phyloP scores from a whole-genome alignment of 306 rosid species.

The Quercus mongolica region DNA sequence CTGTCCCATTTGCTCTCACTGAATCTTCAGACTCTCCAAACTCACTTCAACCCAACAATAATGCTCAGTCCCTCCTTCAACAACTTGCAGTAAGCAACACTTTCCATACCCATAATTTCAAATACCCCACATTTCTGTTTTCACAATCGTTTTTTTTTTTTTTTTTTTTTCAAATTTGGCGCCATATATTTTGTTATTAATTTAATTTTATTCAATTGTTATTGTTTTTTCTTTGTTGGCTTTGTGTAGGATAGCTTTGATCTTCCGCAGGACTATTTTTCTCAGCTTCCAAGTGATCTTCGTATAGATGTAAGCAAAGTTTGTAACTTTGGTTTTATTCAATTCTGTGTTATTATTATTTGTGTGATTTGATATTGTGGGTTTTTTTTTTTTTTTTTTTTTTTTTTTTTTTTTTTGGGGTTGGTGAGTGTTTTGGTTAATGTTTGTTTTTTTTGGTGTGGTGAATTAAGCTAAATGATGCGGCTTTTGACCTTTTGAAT shows the following conservation, averaged over 20 bases:
- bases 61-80: conserved; percentile 49
- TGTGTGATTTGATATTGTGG: background rate
- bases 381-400: no score
- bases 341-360: background rate
- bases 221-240: background rate
- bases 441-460: conserved; percentile 18
- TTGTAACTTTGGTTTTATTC: background rate
- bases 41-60: conserved; percentile 51
- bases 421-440: background rate
- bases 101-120: background rate
- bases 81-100: conserved; percentile 51
- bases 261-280: conserved; percentile 79
- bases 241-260: conserved; percentile 65
- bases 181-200: background rate
- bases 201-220: background rate
- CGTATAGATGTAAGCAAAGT: conserved; percentile 68
- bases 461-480: conserved; percentile 71
- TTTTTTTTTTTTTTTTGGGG: background rate
- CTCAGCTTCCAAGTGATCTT: conserved; percentile 75
- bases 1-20: conserved; percentile 54
- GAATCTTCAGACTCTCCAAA: conserved; percentile 62
- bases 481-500: conserved; percentile 89
- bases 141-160: background rate
- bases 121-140: background rate
- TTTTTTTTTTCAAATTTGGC: background rate